Base-by-base conservation (phyloP, 2,329 filamentous ascomycete genomes). In the Fusarium devonianum region DNA sequence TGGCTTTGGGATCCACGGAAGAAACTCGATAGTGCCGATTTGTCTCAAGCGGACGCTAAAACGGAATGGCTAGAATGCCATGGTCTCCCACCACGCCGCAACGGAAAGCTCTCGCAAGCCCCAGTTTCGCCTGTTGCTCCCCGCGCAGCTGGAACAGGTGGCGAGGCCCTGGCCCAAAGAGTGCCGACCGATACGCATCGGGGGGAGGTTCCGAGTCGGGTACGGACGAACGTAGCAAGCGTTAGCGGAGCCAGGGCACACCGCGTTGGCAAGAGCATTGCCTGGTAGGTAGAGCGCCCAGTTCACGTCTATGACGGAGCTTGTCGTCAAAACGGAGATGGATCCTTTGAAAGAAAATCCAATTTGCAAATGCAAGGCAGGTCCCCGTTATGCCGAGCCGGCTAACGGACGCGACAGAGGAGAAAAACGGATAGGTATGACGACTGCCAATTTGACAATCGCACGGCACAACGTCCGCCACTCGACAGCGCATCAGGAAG, bases 351-450 rank as follows among this genome's bases (percentile, higher is more conserved):
- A 12, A 48, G 14, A 37, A 16, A 25, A 25, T 3, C 29, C 11
- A 40, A 36, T 51, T 16, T 33, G 42, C 26, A 49, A n/a, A n/a
- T n/a, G n/a, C n/a, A n/a, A 38, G 36, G 28, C 13, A 58, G 41
- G 21, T 29, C 34, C 19, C 41, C 43, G 30, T 23, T 57, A 29
- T 34, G 56, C 56, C 56, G 42, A 60, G 56, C 52, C 56, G 56
- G 56, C 47, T 57, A 36, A 54, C 56, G 56, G 56, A 52, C 56
- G 43, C 38, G 48, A 17, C 22, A 36, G 12, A 46, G 40, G 40
- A 53, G 46, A 23, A 35, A 13, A 18, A 34, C 21, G 21, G 28
- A 33, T 36, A 22, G 30, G 47, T 47, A 54, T 57, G 56, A 60
- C 56, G 52, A 60, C 38, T 59, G 50, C 45, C 38, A 41, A 37